Conservation (phyloP, 768 basidiomycete genomes). For the Cyathus striatus region DNA sequence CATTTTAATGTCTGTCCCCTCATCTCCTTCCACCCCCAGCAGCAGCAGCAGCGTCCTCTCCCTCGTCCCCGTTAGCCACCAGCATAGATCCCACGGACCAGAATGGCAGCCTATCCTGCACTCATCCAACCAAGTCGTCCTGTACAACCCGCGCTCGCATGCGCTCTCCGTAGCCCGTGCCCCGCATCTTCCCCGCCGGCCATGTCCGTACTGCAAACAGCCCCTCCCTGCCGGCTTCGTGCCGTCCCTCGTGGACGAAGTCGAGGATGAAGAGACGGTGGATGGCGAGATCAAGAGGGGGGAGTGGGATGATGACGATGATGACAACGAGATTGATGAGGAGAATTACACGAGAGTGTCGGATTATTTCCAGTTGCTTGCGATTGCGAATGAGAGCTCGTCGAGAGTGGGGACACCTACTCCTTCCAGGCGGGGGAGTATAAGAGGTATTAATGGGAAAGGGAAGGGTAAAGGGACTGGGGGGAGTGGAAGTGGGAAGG, state of each 20-base stretch:
- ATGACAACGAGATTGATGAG: slow-evolving; percentile 31
- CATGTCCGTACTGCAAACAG: too few species aligned
- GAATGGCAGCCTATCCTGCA: slow-evolving; percentile 81
- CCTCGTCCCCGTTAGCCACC: slow-evolving; percentile 3
- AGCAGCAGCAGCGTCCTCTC: slow-evolving; percentile 5
- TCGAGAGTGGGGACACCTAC: slow-evolving; percentile 48
- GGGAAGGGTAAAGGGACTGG: too few species aligned
- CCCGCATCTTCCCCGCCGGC: slow-evolving; percentile 14
- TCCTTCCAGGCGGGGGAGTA: too few species aligned
- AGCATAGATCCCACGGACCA: slow-evolving; percentile 1
- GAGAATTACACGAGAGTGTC: slow-evolving; percentile 51
- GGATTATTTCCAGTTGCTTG: slow-evolving; percentile 80
- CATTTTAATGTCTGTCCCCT: background rate
- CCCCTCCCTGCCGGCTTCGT: slow-evolving; percentile 14
- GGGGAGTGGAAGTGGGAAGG: slow-evolving; percentile 15
- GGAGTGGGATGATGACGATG: slow-evolving; percentile 17
- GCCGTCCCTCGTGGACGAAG: slow-evolving; percentile 11
- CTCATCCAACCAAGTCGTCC: slow-evolving; percentile 79
- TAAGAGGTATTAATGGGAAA: too few species aligned
- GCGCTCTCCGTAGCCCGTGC: slow-evolving; percentile 62
- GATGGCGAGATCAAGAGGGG: slow-evolving; percentile 24
- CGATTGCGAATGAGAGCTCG: slow-evolving; percentile 61
- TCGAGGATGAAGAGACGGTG: slow-evolving; percentile 47
- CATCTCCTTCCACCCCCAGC: slow-evolving; percentile 12
- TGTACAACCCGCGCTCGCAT: slow-evolving; percentile 84